These are phyloP conservation scores for Grifola frondosa DNA, from an alignment of 1,284 basidiomycete species.

Conservation along the genomic window DNA sequence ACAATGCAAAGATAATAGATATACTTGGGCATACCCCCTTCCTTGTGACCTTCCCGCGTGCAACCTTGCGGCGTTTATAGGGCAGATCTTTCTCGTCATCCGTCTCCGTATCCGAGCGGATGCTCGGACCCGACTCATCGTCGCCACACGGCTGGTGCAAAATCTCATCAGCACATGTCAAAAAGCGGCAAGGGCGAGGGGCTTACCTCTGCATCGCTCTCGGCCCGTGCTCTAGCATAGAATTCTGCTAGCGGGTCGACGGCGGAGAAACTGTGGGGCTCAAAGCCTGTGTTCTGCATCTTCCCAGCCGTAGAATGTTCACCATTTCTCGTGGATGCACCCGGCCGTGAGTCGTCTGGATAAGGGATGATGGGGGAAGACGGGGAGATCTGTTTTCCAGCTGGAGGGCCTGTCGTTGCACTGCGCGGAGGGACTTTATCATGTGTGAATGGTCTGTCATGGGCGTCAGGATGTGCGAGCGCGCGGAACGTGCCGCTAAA, in stretches of 20 bases:
- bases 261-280: background rate
- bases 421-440: constrained; percentile 10
- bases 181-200: background rate
- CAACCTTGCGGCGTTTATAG: background rate
- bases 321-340: background rate
- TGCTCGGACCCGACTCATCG: constrained; percentile 10
- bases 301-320: background rate
- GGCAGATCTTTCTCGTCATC: constrained; percentile 6
- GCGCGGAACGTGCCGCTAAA: too few relatives aligned
- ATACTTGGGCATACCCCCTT: constrained; percentile 8
- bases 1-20: background rate
- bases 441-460: constrained; percentile 23
- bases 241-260: constrained; percentile 65
- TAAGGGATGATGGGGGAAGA: constrained; percentile 2
- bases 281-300: background rate
- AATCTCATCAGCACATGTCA: background rate
- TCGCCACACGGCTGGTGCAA: background rate
- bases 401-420: constrained; percentile 10
- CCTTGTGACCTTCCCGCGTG: constrained; percentile 9
- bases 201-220: constrained; percentile 43
- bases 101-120: constrained; percentile 6
- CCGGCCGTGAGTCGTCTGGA: background rate
- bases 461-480: constrained; percentile 9
- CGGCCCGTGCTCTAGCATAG: constrained; percentile 54
- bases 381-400: constrained; percentile 10